Evolutionary conservation across 208 protist species (phyloP), one percentile per base, ranked within the genome.

Genomic region (Naegleria lovaniensis): DNA sequence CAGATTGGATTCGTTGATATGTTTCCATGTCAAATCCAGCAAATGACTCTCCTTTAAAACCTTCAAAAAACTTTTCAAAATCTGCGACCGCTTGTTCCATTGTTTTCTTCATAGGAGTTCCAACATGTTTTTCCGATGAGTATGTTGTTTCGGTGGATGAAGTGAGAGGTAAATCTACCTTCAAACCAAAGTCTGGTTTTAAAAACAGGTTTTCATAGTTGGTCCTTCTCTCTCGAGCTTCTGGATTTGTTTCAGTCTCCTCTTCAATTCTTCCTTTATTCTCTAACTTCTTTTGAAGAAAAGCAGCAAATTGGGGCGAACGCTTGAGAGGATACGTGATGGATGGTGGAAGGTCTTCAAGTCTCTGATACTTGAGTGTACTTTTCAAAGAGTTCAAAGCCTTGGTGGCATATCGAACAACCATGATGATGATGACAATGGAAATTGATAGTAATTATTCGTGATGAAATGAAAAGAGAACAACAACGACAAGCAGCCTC

Each of bases 181-280:
- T 79, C 6, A 79, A 36, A 79, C n/a, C 25, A 79, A 79, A 79
- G n/a, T 79, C 67, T 79, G 67, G 67, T 36, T 79, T 79, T 79
- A 79, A 79, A 36, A 79, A 36, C 11, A 67, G 2, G 22, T 29
- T 15, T 67, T 67, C 55, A 29, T 29, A 22, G 11, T 2, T 67
- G 9, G 25, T 79, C 36, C n/a, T 79, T 79, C 67, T 79, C 11
- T 15, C 11, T 1, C 19, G 19, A 79, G 36, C 29, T 0, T 79
- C n/a, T 79, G 67, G 16, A 79, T 79, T 79, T 36, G 16, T 13
- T 79, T 36, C 67, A 36, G 19, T 0, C 2, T 7, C 6, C n/a
- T 29, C 16, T 13, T 79, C 67, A 36, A 79, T 0, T 36, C n/a
- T 19, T 36, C 25, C 13, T 4, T 11, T 33, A 79, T 36, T 79